Conservation (phyloP, 2,329 filamentous ascomycete genomes). For the Colletotrichum sublineola region DNA sequence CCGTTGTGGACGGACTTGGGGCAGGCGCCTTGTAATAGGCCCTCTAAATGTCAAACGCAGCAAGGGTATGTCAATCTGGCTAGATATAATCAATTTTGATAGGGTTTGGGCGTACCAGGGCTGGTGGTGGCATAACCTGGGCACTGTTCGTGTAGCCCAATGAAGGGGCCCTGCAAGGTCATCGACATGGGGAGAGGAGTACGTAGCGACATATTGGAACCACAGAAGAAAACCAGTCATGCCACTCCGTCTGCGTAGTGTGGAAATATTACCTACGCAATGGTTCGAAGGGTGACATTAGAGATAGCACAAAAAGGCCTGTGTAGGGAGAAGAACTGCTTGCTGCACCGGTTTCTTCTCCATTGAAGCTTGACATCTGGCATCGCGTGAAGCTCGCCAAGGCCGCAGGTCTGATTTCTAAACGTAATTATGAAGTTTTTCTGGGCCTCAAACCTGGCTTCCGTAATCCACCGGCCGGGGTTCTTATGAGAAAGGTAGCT, state of each 20-base stretch:
- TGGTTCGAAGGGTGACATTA: neutral
- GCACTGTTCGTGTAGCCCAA: constrained; percentile 9
- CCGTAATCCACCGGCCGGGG: constrained; percentile 8
- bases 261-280: neutral
- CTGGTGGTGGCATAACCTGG: constrained; percentile 16
- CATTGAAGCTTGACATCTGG: neutral
- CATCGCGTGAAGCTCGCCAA: constrained; percentile 5
- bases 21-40: neutral
- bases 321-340: neutral
- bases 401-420: constrained; percentile 3
- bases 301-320: neutral
- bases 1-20: neutral
- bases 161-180: constrained; percentile 1
- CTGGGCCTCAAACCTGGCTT: neutral
- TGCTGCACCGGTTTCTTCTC: neutral
- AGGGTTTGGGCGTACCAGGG: constrained; percentile 13
- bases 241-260: constrained; percentile 2
- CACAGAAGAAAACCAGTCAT: neutral
- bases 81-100: constrained; percentile 23
- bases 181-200: neutral
- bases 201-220: too few relatives aligned
- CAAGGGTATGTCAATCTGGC: constrained; percentile 19
- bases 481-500: constrained; percentile 2
- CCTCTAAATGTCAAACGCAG: constrained; percentile 13
- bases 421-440: neutral